Base-by-base conservation (phyloP, 495 filamentous ascomycete species). In the Aspergillus saccharolyticus region DNA sequence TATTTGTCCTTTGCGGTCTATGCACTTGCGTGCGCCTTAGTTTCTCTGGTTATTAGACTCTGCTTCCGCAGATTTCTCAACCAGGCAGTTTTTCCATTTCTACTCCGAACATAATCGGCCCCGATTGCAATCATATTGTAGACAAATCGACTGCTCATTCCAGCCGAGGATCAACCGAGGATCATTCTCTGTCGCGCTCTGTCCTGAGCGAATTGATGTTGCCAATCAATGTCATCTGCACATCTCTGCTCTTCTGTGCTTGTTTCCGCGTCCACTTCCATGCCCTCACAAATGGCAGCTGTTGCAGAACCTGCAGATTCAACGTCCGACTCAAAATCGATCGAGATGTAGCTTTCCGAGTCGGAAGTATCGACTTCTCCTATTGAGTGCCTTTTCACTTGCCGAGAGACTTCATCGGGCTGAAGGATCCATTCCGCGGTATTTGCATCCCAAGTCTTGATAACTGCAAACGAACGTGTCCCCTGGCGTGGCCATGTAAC, bases 381-480 rank as follows among this genome's bases (percentile, higher is more conserved):
- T 28, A 9, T 2, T 10, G 21, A 16, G 20, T 47, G 14, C 22
- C 18, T 39, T 44, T 6, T 14, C 17, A 19, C 25, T 21, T 22
- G 10, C 2, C 12, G 44, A 17, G 14, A 15, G 8, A 39, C 2
- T 19, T 55, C 54, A 15, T 45, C 25, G 16, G 49, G 44, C 10
- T n/a, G 15, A 5, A 8, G 7, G 0, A 55, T 25, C 54, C 54
- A 55, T 60, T 54, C 57, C 22, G 33, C 56, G 48, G 12, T 54
- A 14, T 19, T 21, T 43, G 14, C 42, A 20, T 44, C 22, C 25
- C 25, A 50, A 21, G 33, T 46, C 22, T 33, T 44, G 14, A 53
- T 54, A 6, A 17, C 10, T 44, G 44, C 48, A 1, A 4, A 10
- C 12, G 47, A 18, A 30, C 12, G 24, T 3, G 0, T 8, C 3